These are phyloP conservation scores for Entomortierella lignicola DNA, from an alignment of 192 early-diverging fungal genomes.

Conservation along the genomic window DNA sequence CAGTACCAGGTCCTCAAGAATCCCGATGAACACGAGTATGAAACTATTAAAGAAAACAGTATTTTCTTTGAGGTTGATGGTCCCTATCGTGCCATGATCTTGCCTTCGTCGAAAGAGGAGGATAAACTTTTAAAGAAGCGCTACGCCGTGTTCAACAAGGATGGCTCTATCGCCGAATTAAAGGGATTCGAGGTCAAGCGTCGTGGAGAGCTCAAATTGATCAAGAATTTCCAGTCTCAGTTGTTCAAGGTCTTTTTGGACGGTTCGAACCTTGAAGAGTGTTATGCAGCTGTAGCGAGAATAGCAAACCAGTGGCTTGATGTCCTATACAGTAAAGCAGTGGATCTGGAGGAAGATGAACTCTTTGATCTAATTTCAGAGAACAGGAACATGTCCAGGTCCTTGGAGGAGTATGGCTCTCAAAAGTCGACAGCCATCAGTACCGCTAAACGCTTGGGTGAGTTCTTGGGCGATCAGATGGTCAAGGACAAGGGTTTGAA, in stretches of 20 bases:
- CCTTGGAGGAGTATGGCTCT: conserved; percentile 90
- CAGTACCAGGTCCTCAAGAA: conserved; percentile 92
- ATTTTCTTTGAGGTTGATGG: conserved; percentile 99
- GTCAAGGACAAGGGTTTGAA: conserved; percentile 96
- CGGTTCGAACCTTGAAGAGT: conserved; percentile 85
- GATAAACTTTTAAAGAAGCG: conserved; percentile 98
- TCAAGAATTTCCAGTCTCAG: conserved; percentile 97
- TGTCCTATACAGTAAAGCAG: conserved; percentile 87
- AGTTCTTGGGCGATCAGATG: conserved; percentile 98
- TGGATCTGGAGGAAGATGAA: conserved; percentile 84
- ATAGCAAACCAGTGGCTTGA: conserved; percentile 97
- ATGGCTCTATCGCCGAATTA: conserved; percentile 94
- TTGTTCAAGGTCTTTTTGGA: conserved; percentile 95
- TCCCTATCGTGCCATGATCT: conserved; percentile 97
- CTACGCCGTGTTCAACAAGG: conserved; percentile 97
- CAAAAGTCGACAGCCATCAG: conserved; percentile 97
- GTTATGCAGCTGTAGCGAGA: conserved; percentile 89
- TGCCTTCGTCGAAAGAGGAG: conserved; percentile 94
- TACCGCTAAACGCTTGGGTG: conserved; percentile 93
- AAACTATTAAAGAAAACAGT: conserved; percentile 86
- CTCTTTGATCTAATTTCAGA: conserved; percentile 97
- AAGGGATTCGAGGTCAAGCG: conserved; percentile 99
- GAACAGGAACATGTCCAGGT: conserved; percentile 96
- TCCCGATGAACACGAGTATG: conserved; percentile 68
- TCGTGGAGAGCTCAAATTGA: conserved; percentile 96